phyloP scores from a whole-genome alignment of 139 green algal genomes.

The Volvox africanus region DNA sequence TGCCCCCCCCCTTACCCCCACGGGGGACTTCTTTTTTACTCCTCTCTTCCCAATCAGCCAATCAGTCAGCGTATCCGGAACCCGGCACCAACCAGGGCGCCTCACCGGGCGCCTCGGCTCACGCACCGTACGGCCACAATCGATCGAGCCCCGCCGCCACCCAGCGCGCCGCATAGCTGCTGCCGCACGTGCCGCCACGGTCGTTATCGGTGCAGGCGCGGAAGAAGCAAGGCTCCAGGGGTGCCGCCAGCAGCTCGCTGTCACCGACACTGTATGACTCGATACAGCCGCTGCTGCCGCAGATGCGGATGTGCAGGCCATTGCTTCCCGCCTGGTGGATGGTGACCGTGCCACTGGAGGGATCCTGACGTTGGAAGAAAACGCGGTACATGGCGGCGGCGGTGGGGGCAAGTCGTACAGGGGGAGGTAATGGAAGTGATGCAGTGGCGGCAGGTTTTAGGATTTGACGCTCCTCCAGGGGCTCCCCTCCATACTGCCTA shows the following conservation, averaged over 20 bases:
- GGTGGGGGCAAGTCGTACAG: background rate
- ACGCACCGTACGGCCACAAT: constrained; percentile 40
- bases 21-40: too few species aligned
- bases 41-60: too few species aligned
- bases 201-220: constrained; percentile 93
- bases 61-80: too few species aligned
- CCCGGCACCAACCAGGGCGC: too few species aligned
- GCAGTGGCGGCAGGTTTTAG: too few species aligned
- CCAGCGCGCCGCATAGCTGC: constrained; percentile 80
- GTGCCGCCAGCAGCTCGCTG: background rate
- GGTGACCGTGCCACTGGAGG: background rate
- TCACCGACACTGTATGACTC: background rate
- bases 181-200: constrained; percentile 77
- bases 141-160: constrained; percentile 68
- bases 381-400: background rate
- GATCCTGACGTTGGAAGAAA: constrained; percentile 18
- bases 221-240: constrained; percentile 68
- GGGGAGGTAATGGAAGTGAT: too few species aligned
- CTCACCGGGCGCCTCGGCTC: background rate
- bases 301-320: background rate
- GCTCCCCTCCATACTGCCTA: too few species aligned
- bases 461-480: too few species aligned
- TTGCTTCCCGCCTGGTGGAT: background rate
- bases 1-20: too few species aligned
- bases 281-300: constrained; percentile 44